A percentile compares a stretch with the other conserved stretches of the same genome.
Evolutionary conservation across 345 rosid species (phyloP).

Genomic region (Capsella bursapastoris): DNA sequence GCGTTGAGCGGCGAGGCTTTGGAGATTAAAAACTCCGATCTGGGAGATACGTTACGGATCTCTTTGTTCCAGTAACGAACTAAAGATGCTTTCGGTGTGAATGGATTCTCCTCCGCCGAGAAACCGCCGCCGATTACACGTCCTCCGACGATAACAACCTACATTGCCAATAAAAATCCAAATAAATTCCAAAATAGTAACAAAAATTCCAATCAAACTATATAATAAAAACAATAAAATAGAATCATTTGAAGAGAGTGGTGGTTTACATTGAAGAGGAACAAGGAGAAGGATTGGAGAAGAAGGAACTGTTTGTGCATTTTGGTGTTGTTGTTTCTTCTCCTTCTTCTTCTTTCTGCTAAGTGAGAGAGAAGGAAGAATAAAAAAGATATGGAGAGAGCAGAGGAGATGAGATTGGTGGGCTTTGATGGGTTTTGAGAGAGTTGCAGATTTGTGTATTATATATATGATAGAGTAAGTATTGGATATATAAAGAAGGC

Average conservation of each 20-base stretch:
- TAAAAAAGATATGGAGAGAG: constrained; percentile 31
- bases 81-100: constrained; percentile 73
- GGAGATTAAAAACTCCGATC: constrained; percentile 67
- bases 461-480: not conserved
- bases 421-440: constrained; percentile 36
- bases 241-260: not conserved
- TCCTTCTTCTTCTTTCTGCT: not conserved
- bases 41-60: constrained; percentile 53
- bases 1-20: constrained; percentile 78
- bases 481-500: constrained; percentile 6
- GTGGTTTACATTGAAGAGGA: constrained; percentile 48
- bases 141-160: constrained; percentile 49
- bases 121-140: constrained; percentile 41
- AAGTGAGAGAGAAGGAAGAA: constrained; percentile 7
- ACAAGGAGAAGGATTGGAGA: constrained; percentile 39
- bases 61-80: constrained; percentile 90
- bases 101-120: constrained; percentile 56
- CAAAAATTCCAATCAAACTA: not conserved
- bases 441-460: not conserved
- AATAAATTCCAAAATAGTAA: constrained; percentile 4
- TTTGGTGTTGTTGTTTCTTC: not conserved
- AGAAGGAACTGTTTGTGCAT: constrained; percentile 41
- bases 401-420: constrained; percentile 43
- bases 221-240: no score
- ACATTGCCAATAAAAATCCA: constrained; percentile 39